Conservation (phyloP, 371 early-diverging fungal genomes). For the Mortierella sp. region DNA sequence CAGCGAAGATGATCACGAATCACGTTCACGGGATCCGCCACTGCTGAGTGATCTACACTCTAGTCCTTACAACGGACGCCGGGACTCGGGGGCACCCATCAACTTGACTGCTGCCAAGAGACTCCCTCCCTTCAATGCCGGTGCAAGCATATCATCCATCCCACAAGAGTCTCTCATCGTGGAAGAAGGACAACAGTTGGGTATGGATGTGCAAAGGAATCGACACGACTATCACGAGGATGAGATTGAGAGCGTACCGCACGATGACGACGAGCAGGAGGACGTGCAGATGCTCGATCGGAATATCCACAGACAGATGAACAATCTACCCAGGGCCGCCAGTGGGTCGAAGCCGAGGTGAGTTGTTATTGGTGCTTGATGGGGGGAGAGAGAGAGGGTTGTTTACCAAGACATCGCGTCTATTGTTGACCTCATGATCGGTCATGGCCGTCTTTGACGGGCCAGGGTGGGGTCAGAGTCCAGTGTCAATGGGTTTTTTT, state of each 20-base stretch:
- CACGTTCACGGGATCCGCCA: constrained; percentile 23
- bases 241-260: constrained; percentile 16
- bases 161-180: constrained; percentile 26
- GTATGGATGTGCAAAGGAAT: not conserved
- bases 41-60: constrained; percentile 16
- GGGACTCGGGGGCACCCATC: constrained; percentile 45
- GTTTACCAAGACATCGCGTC: not conserved
- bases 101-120: constrained; percentile 47
- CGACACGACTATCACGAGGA: constrained; percentile 29
- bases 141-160: constrained; percentile 15
- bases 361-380: constrained; percentile 10
- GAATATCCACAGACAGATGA: constrained; percentile 21
- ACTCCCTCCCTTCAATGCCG: constrained; percentile 30
- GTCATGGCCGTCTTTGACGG: not conserved
- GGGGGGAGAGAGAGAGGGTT: not conserved
- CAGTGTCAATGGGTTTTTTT: not conserved
- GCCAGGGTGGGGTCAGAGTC: not conserved
- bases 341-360: constrained; percentile 40
- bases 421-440: constrained; percentile 20
- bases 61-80: constrained; percentile 20
- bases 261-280: constrained; percentile 19
- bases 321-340: constrained; percentile 15
- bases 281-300: constrained; percentile 28
- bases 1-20: constrained; percentile 40
- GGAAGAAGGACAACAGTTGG: constrained; percentile 13